Evolutionary conservation across 306 rosid species (phyloP), one percentile per base, ranked within the genome.

Genomic region (Sechiopsis laciniata): DNA sequence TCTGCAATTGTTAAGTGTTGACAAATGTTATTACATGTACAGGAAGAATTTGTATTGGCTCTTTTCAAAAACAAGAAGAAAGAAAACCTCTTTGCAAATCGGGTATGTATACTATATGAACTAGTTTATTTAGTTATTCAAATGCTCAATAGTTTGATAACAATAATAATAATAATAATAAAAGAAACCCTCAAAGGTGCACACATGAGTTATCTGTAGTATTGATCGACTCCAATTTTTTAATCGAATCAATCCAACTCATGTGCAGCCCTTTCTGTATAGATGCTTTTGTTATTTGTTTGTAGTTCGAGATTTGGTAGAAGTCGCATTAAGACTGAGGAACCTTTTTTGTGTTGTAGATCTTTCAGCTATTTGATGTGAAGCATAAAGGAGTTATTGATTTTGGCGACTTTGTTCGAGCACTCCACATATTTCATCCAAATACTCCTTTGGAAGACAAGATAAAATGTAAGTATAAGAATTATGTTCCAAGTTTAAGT

Each of bases 1-100:
- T 17, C 6, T 37, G 53, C 52, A 10, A 35, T 63, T 37, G 51
- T 20, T 6, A 11, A 45, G 72, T 7, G 55, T 12, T 67, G 15
- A 67, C 55, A 19, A n/a, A 45, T 46, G 42, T 45, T 76, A n/a
- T 20, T 79, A 45, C 66, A 71, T 83, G 72, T 85, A 85, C 90
- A 94, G 99, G 97, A 94, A 80, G 99, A 94, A 77, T 89, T 94
- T 85, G 89, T 84, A 66, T 73, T 94, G 85, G 99, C 99, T 66
- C 88, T 94, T 74, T 86, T 94, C 84, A 79, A 91, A 76, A 85
- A 85, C 35, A 89, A 78, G 71, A 80, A 85, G 80, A 84, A 66
- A 74, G 96, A 91, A 13, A 94, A 89, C 79, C 91, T 94, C 50
- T 94, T 94, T 57, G 86, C 97, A 52, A 89, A 84, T 76, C 95